Evolutionary conservation across 1,284 basidiomycete species (phyloP), one percentile per base, ranked within the genome.

Genomic region (Irpex lacteus): DNA sequence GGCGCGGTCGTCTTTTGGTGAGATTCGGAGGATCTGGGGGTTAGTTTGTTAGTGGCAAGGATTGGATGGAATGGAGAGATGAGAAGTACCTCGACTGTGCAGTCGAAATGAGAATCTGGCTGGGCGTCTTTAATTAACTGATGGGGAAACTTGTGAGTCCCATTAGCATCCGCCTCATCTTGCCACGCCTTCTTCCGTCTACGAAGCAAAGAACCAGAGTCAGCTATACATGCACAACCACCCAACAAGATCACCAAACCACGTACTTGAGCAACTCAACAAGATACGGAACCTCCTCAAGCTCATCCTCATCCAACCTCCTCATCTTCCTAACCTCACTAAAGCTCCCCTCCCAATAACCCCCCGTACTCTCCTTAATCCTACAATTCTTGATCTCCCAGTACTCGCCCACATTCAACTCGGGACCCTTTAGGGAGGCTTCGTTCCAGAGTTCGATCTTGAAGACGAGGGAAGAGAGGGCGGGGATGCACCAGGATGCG

Each of bases 101-200:
- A 88, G 59, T 81, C 80, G 66, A 89, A 83, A 64, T 83, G 80
- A 26, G 70, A 72, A 2, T 76, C 75, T 38, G 76, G 77, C 34
- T 72, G 71, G 8, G 76, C 81, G 61, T 86, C 80, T 64, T 78
- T 70, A 63, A 91, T 74, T 13, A 84, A 73, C 54, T 73, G 75
- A 62, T 85, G 80, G 3, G 80, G 76, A 60, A 85, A 84, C 49
- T 77, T 68, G 66, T 75, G 65, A 8, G 67, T 66, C 15, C 69
- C 71, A 7, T 67, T 63, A 8, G 67, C 67, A 44, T 73, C 73
- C 38, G 74, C 61, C 52, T 70, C 70, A n/a, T 68, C 71, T 58
- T 82, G 73, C 75, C 82, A 85, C n/a, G 75, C 75, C 54, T 77
- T 73, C 71, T 86, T 88, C 52, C 89, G 84, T 69, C 89, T 90